A percentile compares a stretch with the other conserved stretches of the same genome.
These are phyloP conservation scores for Penicillium sp. DNA, from an alignment of 2,329 filamentous ascomycete genomes.

Conservation along the genomic window DNA sequence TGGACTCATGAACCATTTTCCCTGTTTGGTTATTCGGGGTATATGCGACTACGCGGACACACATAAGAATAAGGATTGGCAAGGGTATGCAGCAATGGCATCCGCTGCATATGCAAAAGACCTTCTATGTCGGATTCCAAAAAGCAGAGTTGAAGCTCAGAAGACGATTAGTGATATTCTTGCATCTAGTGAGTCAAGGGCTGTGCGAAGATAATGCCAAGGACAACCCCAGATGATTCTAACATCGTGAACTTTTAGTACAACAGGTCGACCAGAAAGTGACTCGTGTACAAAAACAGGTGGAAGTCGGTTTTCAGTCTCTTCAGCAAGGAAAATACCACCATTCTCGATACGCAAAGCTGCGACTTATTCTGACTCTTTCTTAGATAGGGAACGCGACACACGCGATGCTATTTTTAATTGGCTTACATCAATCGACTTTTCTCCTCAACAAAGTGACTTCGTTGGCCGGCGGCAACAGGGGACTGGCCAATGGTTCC, in stretches of 20 bases:
- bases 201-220: not conserved
- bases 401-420: conserved; percentile 12
- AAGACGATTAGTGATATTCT: not conserved
- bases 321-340: not conserved
- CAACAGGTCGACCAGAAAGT: not conserved
- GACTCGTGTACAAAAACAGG: not conserved
- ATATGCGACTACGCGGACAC: conserved; percentile 39
- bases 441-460: conserved; percentile 16
- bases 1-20: no score
- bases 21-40: conserved; percentile 37
- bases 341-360: not conserved
- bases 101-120: conserved; percentile 26
- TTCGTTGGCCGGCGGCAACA: conserved; percentile 10
- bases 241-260: not conserved
- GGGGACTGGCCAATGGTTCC: conserved; percentile 18
- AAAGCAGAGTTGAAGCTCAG: not conserved
- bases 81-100: no score
- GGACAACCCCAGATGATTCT: not conserved
- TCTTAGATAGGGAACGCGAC: not conserved
- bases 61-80: conserved; percentile 30
- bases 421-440: conserved; percentile 14
- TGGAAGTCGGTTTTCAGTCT: not conserved
- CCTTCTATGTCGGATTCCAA: conserved; percentile 10
- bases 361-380: not conserved
- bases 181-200: not conserved